Conservation (phyloP, 2,329 filamentous ascomycete genomes). For the Ceratocystis cubensis region DNA sequence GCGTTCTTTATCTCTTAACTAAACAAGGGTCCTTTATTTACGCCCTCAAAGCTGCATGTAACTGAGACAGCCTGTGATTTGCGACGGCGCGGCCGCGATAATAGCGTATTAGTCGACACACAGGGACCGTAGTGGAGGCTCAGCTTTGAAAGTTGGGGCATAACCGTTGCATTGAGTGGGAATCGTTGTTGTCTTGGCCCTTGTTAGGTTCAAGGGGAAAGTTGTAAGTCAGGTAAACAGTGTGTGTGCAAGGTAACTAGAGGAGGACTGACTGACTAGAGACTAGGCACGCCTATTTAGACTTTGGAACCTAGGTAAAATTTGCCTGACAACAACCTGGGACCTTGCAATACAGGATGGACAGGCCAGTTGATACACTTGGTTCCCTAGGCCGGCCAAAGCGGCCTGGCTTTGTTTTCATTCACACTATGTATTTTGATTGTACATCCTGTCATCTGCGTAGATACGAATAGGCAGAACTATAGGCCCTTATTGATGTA, state of each 20-base stretch:
- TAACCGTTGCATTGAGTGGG: background rate
- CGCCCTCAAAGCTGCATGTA: background rate
- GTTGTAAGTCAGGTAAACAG: background rate
- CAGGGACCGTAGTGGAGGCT: background rate
- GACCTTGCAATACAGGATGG: too few species aligned
- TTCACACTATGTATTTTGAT: too few species aligned
- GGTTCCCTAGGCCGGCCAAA: too few species aligned
- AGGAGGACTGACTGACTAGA: too few species aligned
- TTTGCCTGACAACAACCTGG: too few species aligned
- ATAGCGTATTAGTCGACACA: background rate
- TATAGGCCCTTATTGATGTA: too few species aligned
- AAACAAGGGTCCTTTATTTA: background rate
- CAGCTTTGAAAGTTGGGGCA: background rate
- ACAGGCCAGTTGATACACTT: too few species aligned
- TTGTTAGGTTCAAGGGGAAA: background rate
- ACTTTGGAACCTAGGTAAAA: too few species aligned
- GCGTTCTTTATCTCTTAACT: background rate
- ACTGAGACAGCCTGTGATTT: background rate
- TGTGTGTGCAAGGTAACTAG: background rate
- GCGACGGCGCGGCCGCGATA: background rate
- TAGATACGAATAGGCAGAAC: too few species aligned
- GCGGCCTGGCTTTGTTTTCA: too few species aligned
- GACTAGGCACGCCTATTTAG: too few species aligned
- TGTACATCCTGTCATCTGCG: too few species aligned
- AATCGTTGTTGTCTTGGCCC: background rate